Base-by-base conservation (phyloP, 1,284 basidiomycete genomes). In the Hemileia vastatrix region DNA sequence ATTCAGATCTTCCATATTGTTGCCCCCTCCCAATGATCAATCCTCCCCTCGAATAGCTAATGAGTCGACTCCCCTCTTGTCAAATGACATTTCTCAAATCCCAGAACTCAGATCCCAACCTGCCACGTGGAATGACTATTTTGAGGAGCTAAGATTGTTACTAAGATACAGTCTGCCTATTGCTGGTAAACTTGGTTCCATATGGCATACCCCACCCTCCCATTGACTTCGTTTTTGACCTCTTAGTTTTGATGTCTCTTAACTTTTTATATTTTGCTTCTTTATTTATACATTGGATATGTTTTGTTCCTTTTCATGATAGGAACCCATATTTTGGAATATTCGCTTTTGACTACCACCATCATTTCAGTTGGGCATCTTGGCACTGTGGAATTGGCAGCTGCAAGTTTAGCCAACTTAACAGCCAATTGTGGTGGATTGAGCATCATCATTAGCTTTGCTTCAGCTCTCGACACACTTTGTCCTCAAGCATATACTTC, bases 341-440 rank as follows among this genome's bases (percentile, higher is more conserved):
- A 87, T 72, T 86, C 84, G 27, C 81, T 89, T 31, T 80, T 86
- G 33, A 80, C 88, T 65, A 82, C 83, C 0, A 83, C 86, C 21
- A 86, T 92, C 18, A 78, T 94, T 18, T 86, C 86, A 11, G 86
- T 92, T 49, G 90, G 90, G 0, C 90, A 94, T 77, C 76, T 93
- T 32, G 84, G 82, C 0, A 87, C 88, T 0, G 72, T 70, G 6
- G 75, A 78, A 32, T 82, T 94, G 0, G 90, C 90, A 3, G 89
- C 88, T 0, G 56, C 56, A 11, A 58, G 56, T 36, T 31, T 58
- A 18, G 56, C 56, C 15, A 58, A 58, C 32, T 50, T 58, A 13
- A 58, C 56, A 24, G 23, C 44, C 18, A 58, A 58, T 48, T 58
- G 56, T 36, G 27, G 47, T 4, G 24, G 24, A 8, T 24, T 58